A percentile compares a stretch with the other conserved stretches of the same genome.
Conservation (phyloP, 768 basidiomycete species). For the Lyophyllum atratum region DNA sequence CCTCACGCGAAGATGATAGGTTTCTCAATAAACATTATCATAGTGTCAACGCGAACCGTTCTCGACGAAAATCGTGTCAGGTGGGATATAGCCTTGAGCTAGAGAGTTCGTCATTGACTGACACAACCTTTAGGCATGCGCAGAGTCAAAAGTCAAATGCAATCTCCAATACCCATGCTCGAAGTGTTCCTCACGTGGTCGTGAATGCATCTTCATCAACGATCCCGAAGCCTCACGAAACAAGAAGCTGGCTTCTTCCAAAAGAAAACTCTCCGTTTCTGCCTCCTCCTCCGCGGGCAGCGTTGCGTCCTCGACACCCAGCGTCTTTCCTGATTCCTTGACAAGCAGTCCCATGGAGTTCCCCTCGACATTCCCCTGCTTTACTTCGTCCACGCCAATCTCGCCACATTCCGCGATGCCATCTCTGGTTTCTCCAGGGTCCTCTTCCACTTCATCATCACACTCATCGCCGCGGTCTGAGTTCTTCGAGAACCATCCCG, state of each 20-base stretch:
- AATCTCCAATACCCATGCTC: conserved; percentile 69
- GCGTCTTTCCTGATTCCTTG: conserved; percentile 11
- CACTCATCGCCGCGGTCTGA: conserved; percentile 42
- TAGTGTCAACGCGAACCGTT: conserved; percentile 50
- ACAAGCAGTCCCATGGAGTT: conserved; percentile 14
- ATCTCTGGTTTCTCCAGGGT: conserved; percentile 29
- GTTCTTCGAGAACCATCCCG: conserved; percentile 33
- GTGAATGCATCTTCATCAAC: conserved; percentile 65
- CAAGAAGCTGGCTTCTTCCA: conserved; percentile 35
- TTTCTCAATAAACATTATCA: conserved; percentile 3
- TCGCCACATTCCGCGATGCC: conserved; percentile 17
- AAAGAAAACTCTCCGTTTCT: conserved; percentile 22
- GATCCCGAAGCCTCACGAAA: conserved; percentile 44
- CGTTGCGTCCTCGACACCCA: conserved; percentile 17
- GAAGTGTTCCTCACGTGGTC: conserved; percentile 61
- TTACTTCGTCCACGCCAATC: conserved; percentile 9
- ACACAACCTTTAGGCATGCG: conserved; percentile 48
- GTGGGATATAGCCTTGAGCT: conserved; percentile 22
- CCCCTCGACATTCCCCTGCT: conserved; percentile 6
- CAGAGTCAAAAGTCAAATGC: conserved; percentile 77
- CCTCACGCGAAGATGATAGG: conserved; percentile 12
- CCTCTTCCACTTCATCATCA: conserved; percentile 35
- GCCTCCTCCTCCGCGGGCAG: conserved; percentile 36
- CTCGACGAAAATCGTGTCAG: conserved; percentile 69
- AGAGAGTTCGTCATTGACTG: not conserved